These are phyloP conservation scores for Skeletonema marinoi DNA, from an alignment of 108 stramenopile species.

Conservation along the genomic window DNA sequence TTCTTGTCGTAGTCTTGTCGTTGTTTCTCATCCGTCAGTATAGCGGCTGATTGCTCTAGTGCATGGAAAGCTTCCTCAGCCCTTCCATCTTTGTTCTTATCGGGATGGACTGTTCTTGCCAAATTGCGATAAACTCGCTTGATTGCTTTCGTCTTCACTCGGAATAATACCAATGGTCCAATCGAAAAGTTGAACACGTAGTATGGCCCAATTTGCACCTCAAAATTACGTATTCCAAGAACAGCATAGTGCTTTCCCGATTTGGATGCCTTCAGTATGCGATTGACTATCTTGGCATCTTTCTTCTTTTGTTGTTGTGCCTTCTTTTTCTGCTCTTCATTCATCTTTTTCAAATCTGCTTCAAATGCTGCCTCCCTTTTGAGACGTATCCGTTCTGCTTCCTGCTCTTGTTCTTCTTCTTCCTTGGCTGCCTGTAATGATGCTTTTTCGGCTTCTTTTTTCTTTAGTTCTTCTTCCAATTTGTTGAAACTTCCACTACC, in stretches of 20 bases:
- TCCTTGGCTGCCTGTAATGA: slow-evolving; percentile 14
- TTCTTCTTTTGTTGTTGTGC: slow-evolving; percentile 53
- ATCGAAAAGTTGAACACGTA: slow-evolving; percentile 34
- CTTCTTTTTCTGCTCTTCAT: slow-evolving; percentile 63
- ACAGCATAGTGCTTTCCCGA: slow-evolving; percentile 66
- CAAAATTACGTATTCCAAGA: slow-evolving; percentile 69
- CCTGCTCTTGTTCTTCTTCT: slow-evolving; percentile 12
- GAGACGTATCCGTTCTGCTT: slow-evolving; percentile 28
- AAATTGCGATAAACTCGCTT: slow-evolving; percentile 57
- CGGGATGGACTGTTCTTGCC: slow-evolving; percentile 50
- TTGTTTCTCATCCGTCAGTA: slow-evolving; percentile 60
- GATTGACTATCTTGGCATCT: slow-evolving; percentile 63
- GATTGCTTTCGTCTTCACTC: slow-evolving; percentile 36
- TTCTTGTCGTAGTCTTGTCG: slow-evolving; percentile 65
- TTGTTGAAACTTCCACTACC: slow-evolving; percentile 18
- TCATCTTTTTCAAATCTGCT: slow-evolving; percentile 67
- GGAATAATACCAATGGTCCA: slow-evolving; percentile 36
- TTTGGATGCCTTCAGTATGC: slow-evolving; percentile 53
- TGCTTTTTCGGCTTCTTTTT: slow-evolving; percentile 35
- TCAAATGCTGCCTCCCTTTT: slow-evolving; percentile 72
- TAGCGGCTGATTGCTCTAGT: slow-evolving; percentile 62
- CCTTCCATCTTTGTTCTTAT: slow-evolving; percentile 69
- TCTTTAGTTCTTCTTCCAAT: slow-evolving; percentile 39
- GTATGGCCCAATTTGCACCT: slow-evolving; percentile 58
- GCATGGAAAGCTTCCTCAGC: slow-evolving; percentile 87